Base-by-base conservation (phyloP, 306 rosid species). In the Glycine latifolia region DNA sequence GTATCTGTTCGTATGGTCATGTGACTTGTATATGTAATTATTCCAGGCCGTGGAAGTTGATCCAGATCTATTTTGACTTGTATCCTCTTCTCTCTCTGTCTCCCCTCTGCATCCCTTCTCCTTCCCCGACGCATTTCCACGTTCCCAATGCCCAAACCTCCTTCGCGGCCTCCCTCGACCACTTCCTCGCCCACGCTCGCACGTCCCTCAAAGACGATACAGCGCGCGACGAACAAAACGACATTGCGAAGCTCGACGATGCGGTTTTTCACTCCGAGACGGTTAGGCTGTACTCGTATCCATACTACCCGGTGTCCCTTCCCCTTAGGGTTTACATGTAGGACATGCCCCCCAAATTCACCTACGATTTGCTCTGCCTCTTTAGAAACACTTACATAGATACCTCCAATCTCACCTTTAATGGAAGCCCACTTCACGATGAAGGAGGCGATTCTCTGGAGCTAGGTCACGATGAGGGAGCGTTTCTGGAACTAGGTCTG, bases 321-420 rank as follows among this genome's bases (percentile, higher is more conserved):
- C 95, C 97, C 1, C 74, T 95, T 76, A 85, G 88, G 86, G 92
- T 95, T 85, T 95, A 91, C 78, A 97, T 95, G 13, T 95, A 95
- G 75, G 83, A 90, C 35, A 95, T 95, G 99, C 97, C 99, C 0
- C 12, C 49, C 33, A 95, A 92, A 67, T 95, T 95, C 86, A 95
- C 97, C 55, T 89, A 76, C 80, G 97, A 95, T 89, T 87, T 95
- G 49, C 94, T 95, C 6, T 81, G 88, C 87, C 87, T 91, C 66
- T 94, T 94, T 84, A 58, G 67, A 10, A 86, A 85, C 8, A 83
- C 91, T 1, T 95, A 92, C 67, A 81, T 59, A 58, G 91, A 87
- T 7, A 95, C 97, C 48, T 88, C 90, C 43, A 91, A 95, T 85
- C 93, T 95, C 77, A 95, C 97, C 86, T 95, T 97, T 8, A 95